Percentiles rank a stretch among this genome's conserved stretches.
Evolutionary conservation across 768 basidiomycete genomes (phyloP).

Genomic region (Chalciporus chontae): DNA sequence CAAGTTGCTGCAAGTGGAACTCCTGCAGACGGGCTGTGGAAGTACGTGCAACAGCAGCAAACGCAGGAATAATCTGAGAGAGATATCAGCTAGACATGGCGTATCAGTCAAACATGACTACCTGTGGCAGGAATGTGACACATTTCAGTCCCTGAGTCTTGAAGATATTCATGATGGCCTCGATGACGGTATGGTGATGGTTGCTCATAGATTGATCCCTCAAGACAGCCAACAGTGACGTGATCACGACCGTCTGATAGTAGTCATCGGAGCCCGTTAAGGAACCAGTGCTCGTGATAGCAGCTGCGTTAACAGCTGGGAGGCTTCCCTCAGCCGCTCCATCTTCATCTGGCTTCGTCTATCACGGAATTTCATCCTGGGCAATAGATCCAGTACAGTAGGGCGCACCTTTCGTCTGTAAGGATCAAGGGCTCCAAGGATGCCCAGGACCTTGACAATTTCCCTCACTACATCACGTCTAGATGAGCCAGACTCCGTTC

Average conservation of each 20-base stretch:
- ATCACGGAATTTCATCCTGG: conserved; percentile 8
- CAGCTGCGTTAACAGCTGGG: conserved; percentile 64
- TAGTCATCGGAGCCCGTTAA: conserved; percentile 84
- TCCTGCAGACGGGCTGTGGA: conserved; percentile 84
- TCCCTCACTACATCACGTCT: conserved; percentile 91
- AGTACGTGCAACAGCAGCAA: conserved; percentile 80
- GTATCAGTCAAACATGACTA: conserved; percentile 26
- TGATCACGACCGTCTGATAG: conserved; percentile 95
- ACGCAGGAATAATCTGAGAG: conserved; percentile 86
- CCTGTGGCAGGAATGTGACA: conserved; percentile 92
- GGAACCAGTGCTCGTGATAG: conserved; percentile 58
- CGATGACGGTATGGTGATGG: conserved; percentile 91
- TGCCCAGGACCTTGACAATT: conserved; percentile 92
- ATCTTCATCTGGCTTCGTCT: conserved; percentile 66
- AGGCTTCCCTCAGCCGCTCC: conserved; percentile 54
- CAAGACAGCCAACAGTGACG: conserved; percentile 78
- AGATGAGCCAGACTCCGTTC: conserved; percentile 72
- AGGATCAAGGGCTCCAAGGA: conserved; percentile 93
- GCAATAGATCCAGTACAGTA: neutral
- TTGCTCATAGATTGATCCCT: conserved; percentile 84
- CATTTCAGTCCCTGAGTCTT: conserved; percentile 97
- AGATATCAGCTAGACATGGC: conserved; percentile 8
- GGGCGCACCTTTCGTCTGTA: conserved; percentile 82
- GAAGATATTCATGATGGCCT: conserved; percentile 98
- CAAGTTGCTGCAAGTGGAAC: conserved; percentile 92